These are phyloP conservation scores for Globisporangium acanthophoron DNA, from an alignment of 352 stramenopile genomes.

Conservation along the genomic window DNA sequence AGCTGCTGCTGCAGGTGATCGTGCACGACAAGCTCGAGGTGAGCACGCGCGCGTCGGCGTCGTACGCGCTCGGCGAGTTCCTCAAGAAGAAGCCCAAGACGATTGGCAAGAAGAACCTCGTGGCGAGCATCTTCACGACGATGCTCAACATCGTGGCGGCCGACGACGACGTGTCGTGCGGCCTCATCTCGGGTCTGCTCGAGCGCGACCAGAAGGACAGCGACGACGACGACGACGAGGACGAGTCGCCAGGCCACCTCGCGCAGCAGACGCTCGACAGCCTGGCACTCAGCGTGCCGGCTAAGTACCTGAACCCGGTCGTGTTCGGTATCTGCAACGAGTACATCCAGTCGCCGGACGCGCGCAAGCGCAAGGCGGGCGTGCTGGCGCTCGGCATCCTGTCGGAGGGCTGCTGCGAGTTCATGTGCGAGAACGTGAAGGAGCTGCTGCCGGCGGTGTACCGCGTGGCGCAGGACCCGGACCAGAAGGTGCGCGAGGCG, in stretches of 20 bases:
- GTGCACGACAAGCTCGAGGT: slow-evolving; percentile 69
- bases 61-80: slow-evolving; percentile 79
- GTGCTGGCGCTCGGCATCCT: slow-evolving; percentile 96
- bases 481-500: slow-evolving; percentile 94
- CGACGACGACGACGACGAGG: slow-evolving; percentile 63
- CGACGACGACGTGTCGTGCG: slow-evolving; percentile 76
- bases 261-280: slow-evolving; percentile 85
- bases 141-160: slow-evolving; percentile 82
- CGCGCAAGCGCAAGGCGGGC: slow-evolving; percentile 93
- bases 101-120: slow-evolving; percentile 80
- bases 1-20: slow-evolving; percentile 81
- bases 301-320: slow-evolving; percentile 78
- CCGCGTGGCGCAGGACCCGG: slow-evolving; percentile 82
- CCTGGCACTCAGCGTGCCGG: slow-evolving; percentile 68
- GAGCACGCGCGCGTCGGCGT: slow-evolving; percentile 73
- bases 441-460: slow-evolving; percentile 93
- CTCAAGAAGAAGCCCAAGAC: slow-evolving; percentile 89
- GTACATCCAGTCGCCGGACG: slow-evolving; percentile 88
- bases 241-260: slow-evolving; percentile 74
- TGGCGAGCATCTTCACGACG: slow-evolving; percentile 79
- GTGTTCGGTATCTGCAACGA: slow-evolving; percentile 80
- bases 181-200: slow-evolving; percentile 78
- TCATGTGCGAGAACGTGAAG: slow-evolving; percentile 92
- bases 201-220: slow-evolving; percentile 54
- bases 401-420: slow-evolving; percentile 94